Base-by-base conservation (phyloP, 2,329 filamentous ascomycete species). In the Neofusicoccum kwambonambiense region DNA sequence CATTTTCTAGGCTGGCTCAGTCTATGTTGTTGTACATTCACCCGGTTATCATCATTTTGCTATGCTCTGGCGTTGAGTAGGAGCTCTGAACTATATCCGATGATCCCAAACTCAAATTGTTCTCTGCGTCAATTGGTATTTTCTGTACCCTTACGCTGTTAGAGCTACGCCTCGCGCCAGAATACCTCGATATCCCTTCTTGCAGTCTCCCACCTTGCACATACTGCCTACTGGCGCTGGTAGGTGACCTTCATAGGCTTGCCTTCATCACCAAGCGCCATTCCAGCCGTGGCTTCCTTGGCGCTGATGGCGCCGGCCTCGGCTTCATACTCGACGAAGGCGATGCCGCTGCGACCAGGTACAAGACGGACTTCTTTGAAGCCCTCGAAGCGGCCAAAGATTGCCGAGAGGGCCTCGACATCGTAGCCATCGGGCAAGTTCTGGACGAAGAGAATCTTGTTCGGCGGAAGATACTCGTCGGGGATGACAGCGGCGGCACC, bases 401-500 rank as follows among this genome's bases (percentile, higher is more conserved):
- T 88, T 37, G 85, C 84, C 0, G 88, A 90, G 63, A 99, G 86
- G 27, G 84, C 86, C 68, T 96, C 93, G 72, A 91, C 87, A 76
- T 91, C 90, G 78, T 91, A 92, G 69, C 92, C 90, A 68, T 94
- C 91, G 8, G 95, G 93, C 41, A 99, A 80, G 72, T 98, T 94
- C 81, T 96, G 92, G 67, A 98, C 83, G 80, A 98, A 96, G 41
- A 99, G 86, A 70, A 93, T 96, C 82, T 97, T 97, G 86, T 98
- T 98, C 41, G 95, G 94, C 3, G 94, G 94, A 3, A 98, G 86
- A 78, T 97, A 98, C 80, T 99, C 95, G 85, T 98, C 95, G n/a
- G 93, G 93, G 17, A 98, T 89, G 64, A 93, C 89, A 11, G 90
- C 84, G 3, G 89, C 83, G 1, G 87, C 84, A 13, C 87, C 83